Base-by-base conservation (phyloP, 108 stramenopile genomes). In the Nitzschia sp. region DNA sequence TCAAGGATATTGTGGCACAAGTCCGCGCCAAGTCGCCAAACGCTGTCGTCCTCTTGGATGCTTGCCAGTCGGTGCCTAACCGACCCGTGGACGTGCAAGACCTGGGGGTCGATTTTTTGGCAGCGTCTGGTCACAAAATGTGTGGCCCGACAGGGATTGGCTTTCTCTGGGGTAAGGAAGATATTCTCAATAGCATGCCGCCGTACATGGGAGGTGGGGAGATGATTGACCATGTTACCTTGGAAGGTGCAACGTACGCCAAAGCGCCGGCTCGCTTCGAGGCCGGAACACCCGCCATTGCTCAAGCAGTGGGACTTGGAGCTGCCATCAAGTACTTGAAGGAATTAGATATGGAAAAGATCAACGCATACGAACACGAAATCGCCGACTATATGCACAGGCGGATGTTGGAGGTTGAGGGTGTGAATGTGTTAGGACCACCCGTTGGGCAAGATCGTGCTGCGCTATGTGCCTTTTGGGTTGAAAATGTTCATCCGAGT, bases 91-190 rank as follows among this genome's bases (percentile, higher is more conserved):
- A 98, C 66, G 96, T 98, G 1, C 87, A 88, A 74, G 75, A 76
- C 19, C 69, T 96, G 17, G 92, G 89, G n/a, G 88, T 94, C 19
- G 99, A 99, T 76, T 96, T 98, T 69, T 51, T 98, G 31, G 97
- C 95, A 19, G 80, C 94, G 15, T 97, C 96, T 23, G 98, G 98
- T 18, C 99, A 99, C 75, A 99, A 99, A 84, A 95, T 97, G 83
- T 97, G 96, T 56, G 98, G 94, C 6, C 98, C 99, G 6, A 98
- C 97, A 33, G 99, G 99, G 2, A 93, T 98, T 67, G 98, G 97
- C 0, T 93, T 96, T 56, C 84, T 99, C 0, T 98, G 93, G 93
- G 95, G 89, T 0, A 75, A 61, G 47, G 86, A 91, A 67, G 77
- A 76, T 0, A 33, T 96, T 45, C 70, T 97, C 47, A 88, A 92